Evolutionary conservation across 441 rosid genomes (phyloP).

Genomic region (Corymbia citriodora): DNA sequence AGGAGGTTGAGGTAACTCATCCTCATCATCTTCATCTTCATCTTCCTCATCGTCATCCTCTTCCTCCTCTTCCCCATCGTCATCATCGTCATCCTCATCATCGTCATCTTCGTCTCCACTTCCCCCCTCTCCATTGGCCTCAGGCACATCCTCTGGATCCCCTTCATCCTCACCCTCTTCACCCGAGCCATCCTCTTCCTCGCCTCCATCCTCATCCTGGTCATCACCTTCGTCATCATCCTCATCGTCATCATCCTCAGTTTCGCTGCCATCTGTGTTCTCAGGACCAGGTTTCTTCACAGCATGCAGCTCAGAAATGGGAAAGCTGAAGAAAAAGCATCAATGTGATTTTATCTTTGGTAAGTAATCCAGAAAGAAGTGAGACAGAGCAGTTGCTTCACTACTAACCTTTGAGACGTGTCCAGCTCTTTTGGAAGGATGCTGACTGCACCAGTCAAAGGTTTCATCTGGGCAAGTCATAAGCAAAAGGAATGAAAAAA

Average conservation of each 20-base stretch:
- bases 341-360: background rate
- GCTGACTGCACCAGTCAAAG: constrained; percentile 20
- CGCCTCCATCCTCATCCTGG: constrained; percentile 36
- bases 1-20: constrained; percentile 51
- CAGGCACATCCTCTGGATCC: constrained; percentile 51
- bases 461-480: constrained; percentile 23
- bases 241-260: constrained; percentile 35
- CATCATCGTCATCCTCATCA: constrained; percentile 25
- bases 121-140: constrained; percentile 55
- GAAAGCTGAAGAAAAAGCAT: constrained; percentile 28
- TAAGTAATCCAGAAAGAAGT: background rate
- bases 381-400: background rate
- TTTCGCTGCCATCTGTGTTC: constrained; percentile 41
- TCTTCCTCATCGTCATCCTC: constrained; percentile 34
- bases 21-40: constrained; percentile 36
- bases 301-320: constrained; percentile 24
- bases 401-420: constrained; percentile 29
- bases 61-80: constrained; percentile 20
- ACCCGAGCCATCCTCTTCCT: constrained; percentile 56
- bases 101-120: constrained; percentile 50
- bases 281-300: constrained; percentile 36
- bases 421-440: constrained; percentile 15
- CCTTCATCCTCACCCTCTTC: constrained; percentile 54
- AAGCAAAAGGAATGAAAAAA: background rate
- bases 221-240: constrained; percentile 24